Percentiles rank a stretch among this genome's conserved stretches.
Evolutionary conservation across 306 rosid species (phyloP).

Genomic region (Acacia crassicarpa): DNA sequence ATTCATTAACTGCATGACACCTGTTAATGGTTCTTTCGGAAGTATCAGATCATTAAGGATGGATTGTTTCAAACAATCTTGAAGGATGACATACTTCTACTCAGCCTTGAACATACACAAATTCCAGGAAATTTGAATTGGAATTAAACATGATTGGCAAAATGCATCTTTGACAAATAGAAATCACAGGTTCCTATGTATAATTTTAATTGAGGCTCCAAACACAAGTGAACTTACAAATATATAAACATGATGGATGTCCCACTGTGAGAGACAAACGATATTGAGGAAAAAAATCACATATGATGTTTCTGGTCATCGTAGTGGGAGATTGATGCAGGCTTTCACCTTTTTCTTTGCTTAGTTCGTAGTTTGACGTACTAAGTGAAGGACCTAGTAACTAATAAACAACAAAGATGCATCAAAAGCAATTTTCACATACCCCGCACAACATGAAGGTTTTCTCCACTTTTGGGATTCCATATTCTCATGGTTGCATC

Average conservation of each 20-base stretch:
- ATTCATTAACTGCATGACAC: not conserved
- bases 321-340: not conserved
- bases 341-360: not conserved
- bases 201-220: not conserved
- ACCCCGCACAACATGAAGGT: constrained; percentile 81
- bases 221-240: not conserved
- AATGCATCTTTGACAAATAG: constrained; percentile 5
- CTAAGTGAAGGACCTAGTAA: constrained; percentile 5
- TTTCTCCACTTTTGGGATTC: constrained; percentile 83
- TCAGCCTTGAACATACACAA: not conserved
- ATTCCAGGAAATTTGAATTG: not conserved
- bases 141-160: not conserved
- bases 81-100: not conserved
- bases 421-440: constrained; percentile 25
- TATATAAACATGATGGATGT: not conserved
- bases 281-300: not conserved
- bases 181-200: not conserved
- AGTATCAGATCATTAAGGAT: not conserved
- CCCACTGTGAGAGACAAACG: not conserved
- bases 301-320: not conserved
- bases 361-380: not conserved
- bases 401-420: constrained; percentile 5
- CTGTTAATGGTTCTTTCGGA: not conserved
- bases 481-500: constrained; percentile 91
- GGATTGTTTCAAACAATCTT: not conserved